Conservation (phyloP, 2,329 filamentous ascomycete genomes). For the Diaporthe citri region DNA sequence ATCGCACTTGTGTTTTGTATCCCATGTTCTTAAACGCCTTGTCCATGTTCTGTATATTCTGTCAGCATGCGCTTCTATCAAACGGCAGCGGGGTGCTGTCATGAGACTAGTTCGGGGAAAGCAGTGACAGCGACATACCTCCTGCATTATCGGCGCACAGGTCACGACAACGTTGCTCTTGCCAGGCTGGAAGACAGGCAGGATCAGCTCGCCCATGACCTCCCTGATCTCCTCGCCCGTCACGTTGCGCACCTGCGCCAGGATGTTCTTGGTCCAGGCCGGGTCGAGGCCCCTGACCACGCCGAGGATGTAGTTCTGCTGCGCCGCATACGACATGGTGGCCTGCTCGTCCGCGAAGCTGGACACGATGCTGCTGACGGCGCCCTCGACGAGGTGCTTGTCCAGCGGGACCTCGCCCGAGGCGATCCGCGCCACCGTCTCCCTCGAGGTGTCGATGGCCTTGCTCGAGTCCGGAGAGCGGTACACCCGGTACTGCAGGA, state of each 20-base stretch:
- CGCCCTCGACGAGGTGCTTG: conserved; percentile 85
- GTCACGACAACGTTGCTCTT: conserved; percentile 90
- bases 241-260: conserved; percentile 83
- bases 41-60: conserved; percentile 73
- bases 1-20: conserved; percentile 81
- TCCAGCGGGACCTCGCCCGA: conserved; percentile 81
- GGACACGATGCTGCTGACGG: conserved; percentile 90
- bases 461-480: conserved; percentile 90
- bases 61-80: background rate
- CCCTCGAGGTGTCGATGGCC: conserved; percentile 82
- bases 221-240: conserved; percentile 80
- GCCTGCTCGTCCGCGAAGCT: conserved; percentile 89
- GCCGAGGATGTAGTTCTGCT: conserved; percentile 84
- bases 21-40: conserved; percentile 80
- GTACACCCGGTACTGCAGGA: conserved; percentile 88
- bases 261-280: conserved; percentile 82
- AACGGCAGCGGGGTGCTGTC: background rate
- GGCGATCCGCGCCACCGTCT: conserved; percentile 80
- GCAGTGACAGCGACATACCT: conserved; percentile 69
- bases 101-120: background rate
- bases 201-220: conserved; percentile 79
- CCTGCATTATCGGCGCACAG: conserved; percentile 85
- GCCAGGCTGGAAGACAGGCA: conserved; percentile 84
- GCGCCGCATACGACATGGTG: conserved; percentile 85
- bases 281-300: conserved; percentile 82